phyloP scores from a whole-genome alignment of 2,329 filamentous ascomycete genomes.

The Calonectria crousiana region DNA sequence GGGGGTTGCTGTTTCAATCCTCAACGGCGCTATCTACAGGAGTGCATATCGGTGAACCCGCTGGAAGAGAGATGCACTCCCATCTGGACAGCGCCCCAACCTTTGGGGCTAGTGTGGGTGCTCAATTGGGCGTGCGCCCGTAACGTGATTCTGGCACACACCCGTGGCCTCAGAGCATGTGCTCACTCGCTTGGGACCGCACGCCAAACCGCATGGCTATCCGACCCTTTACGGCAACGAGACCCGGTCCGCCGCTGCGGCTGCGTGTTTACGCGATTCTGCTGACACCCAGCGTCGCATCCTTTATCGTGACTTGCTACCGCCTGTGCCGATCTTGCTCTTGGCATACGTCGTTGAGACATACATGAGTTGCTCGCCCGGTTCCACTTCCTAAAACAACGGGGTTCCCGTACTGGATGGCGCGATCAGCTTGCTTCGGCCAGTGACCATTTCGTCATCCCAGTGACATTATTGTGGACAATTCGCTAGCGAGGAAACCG shows the following conservation, averaged over 20 bases:
- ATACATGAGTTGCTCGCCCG: slow-evolving; percentile 30
- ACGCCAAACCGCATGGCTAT: slow-evolving; percentile 54
- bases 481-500: slow-evolving; percentile 50
- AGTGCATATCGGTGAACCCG: slow-evolving; percentile 55
- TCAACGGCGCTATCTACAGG: slow-evolving; percentile 66
- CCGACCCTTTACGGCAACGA: slow-evolving; percentile 63
- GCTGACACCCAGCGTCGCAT: slow-evolving; percentile 45
- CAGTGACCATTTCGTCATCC: slow-evolving; percentile 51
- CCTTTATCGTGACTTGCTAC: slow-evolving; percentile 47
- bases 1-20: slow-evolving; percentile 51
- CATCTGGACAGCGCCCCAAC: background rate
- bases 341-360: slow-evolving; percentile 48
- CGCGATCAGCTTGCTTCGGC: slow-evolving; percentile 55
- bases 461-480: slow-evolving; percentile 53
- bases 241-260: slow-evolving; percentile 58
- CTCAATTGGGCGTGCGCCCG: slow-evolving; percentile 64
- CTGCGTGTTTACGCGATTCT: slow-evolving; percentile 57
- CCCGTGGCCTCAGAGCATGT: slow-evolving; percentile 64
- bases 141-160: slow-evolving; percentile 67
- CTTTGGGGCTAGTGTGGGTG: slow-evolving; percentile 52
- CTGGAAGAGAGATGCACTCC: slow-evolving; percentile 48
- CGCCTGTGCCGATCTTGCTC: slow-evolving; percentile 53
- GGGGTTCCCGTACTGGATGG: slow-evolving; percentile 49
- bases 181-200: slow-evolving; percentile 55
- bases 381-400: slow-evolving; percentile 34